Percentiles rank a stretch among this genome's conserved stretches.
Conservation (phyloP, 176 grass and related monocot genomes). For the Carex cristatella region DNA sequence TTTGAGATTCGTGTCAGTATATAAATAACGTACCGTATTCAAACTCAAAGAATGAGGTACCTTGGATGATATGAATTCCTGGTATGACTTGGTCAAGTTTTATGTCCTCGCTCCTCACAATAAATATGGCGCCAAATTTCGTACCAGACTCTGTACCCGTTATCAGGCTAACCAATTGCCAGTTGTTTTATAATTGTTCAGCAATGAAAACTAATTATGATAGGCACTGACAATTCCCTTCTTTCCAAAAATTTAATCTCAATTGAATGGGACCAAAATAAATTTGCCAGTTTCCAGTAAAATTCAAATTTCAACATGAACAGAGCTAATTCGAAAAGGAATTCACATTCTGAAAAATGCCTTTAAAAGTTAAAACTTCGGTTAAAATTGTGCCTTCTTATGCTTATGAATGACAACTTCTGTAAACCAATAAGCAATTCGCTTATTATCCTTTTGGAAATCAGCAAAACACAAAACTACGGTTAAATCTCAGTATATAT, state of each 20-base stretch:
- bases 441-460: conserved; percentile 6
- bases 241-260: neutral
- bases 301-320: neutral
- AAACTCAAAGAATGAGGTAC: too few species aligned
- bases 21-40: too few species aligned
- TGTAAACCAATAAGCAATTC: neutral
- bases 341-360: neutral
- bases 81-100: neutral
- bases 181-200: neutral
- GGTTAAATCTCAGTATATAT: conserved; percentile 3
- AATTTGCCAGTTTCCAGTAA: neutral
- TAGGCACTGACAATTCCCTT: neutral
- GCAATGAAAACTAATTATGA: neutral
- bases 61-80: too few species aligned
- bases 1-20: too few species aligned
- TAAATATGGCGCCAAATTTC: neutral
- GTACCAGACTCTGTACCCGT: neutral
- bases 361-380: neutral
- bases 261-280: neutral
- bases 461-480: conserved; percentile 5
- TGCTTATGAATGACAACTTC: neutral
- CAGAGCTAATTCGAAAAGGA: too few species aligned
- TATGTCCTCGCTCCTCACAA: neutral
- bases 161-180: neutral
- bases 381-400: neutral